These are phyloP conservation scores for Heritiera fomes DNA, from an alignment of 345 rosid species.

Conservation along the genomic window DNA sequence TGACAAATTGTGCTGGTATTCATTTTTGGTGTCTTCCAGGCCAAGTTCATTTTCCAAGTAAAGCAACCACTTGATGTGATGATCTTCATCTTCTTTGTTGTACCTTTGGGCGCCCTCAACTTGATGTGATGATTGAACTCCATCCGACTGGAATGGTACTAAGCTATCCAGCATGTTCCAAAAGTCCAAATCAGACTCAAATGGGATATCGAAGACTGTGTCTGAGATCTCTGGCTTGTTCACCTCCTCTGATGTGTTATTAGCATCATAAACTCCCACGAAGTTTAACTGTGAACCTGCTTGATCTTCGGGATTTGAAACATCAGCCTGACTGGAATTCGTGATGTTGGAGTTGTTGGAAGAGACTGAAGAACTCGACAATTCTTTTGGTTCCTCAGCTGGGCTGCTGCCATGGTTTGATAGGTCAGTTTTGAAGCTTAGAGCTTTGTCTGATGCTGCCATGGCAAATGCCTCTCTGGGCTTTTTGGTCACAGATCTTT, in stretches of 20 bases:
- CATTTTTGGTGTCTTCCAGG: slow-evolving; percentile 26
- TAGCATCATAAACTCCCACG: neutral
- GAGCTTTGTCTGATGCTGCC: neutral
- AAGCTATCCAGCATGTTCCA: slow-evolving; percentile 70
- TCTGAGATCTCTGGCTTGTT: slow-evolving; percentile 49
- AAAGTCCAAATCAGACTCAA: slow-evolving; percentile 59
- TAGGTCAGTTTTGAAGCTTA: neutral
- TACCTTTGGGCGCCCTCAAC: slow-evolving; percentile 25
- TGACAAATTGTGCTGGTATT: slow-evolving; percentile 3
- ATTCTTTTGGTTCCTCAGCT: slow-evolving; percentile 30
- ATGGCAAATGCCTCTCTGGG: slow-evolving; percentile 8
- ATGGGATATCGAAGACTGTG: slow-evolving; percentile 38
- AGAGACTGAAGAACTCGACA: slow-evolving; percentile 40
- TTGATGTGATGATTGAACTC: slow-evolving; percentile 15
- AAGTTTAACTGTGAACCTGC: neutral
- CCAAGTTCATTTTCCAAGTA: slow-evolving; percentile 70
- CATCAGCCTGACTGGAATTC: slow-evolving; percentile 24
- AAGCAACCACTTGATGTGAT: slow-evolving; percentile 46
- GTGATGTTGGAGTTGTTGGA: slow-evolving; percentile 38
- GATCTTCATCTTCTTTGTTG: slow-evolving; percentile 40
- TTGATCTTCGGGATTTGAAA: slow-evolving; percentile 20
- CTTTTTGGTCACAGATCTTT: slow-evolving; percentile 30
- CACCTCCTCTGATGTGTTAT: slow-evolving; percentile 42
- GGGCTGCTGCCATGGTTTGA: neutral
- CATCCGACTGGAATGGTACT: slow-evolving; percentile 29